A percentile compares a stretch with the other conserved stretches of the same genome.
Evolutionary conservation across 129 eudicot genomes (phyloP).

Genomic region (Flaveria brownii): DNA sequence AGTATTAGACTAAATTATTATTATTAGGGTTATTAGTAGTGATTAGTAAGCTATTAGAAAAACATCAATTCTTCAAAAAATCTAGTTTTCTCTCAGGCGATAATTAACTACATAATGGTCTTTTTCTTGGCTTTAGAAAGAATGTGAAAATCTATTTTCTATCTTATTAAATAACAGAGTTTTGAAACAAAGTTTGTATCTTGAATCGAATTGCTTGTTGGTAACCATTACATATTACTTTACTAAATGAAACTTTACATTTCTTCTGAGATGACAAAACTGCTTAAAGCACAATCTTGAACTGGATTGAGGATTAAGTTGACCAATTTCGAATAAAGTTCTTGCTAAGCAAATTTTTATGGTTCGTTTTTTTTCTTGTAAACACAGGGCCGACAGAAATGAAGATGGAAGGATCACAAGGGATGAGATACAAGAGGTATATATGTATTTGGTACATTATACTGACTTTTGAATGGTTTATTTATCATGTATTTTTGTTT

Average conservation of each 20-base stretch:
- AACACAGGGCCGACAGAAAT: slow-evolving; percentile 85
- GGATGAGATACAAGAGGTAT: slow-evolving; percentile 94
- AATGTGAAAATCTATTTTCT: neutral
- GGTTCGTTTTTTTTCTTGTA: neutral
- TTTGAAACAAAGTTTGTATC: neutral
- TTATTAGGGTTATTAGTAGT: too few species aligned
- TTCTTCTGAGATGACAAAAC: neutral
- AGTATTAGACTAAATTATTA: too few species aligned
- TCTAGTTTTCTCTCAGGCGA: too few species aligned
- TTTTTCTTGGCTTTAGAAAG: neutral
- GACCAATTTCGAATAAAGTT: slow-evolving; percentile 12
- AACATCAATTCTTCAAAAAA: too few species aligned
- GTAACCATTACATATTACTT: neutral
- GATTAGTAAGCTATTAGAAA: too few species aligned
- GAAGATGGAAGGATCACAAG: slow-evolving; percentile 93
- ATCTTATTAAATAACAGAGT: neutral
- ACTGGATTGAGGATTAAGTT: neutral
- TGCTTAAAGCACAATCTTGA: neutral
- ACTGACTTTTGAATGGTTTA: neutral
- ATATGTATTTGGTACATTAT: slow-evolving; percentile 16
- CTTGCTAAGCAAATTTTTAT: neutral
- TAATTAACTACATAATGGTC: neutral
- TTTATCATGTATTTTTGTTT: neutral
- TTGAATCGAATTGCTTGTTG: neutral
- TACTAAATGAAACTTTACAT: neutral